A percentile compares a stretch with the other conserved stretches of the same genome.
These are phyloP conservation scores for Plasmodium relictum DNA, from an alignment of 169 alveolate genomes.

Conservation along the genomic window DNA sequence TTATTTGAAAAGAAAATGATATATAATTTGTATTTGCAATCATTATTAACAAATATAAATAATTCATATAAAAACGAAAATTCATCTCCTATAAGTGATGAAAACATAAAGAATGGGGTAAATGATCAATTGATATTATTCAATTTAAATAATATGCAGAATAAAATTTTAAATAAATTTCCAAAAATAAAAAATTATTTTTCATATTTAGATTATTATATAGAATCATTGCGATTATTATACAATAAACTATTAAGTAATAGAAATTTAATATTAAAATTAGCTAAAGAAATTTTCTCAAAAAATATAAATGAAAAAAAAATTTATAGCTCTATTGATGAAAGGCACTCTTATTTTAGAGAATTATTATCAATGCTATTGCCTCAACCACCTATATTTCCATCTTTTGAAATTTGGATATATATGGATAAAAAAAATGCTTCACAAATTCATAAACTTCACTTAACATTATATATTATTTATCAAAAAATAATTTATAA, in stretches of 20 bases:
- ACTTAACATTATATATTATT: slow-evolving; percentile 62
- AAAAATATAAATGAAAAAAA: slow-evolving; percentile 6
- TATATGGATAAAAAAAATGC: slow-evolving; percentile 50
- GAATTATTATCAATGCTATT: slow-evolving; percentile 47
- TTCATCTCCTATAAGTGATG: neutral
- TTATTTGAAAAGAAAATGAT: slow-evolving; percentile 18
- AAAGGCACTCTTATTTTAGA: slow-evolving; percentile 39
- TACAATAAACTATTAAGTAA: slow-evolving; percentile 48
- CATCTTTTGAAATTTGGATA: slow-evolving; percentile 53
- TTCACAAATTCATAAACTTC: slow-evolving; percentile 50
- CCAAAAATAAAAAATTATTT: slow-evolving; percentile 53
- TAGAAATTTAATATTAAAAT: slow-evolving; percentile 50
- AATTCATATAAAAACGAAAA: neutral
- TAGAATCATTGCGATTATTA: slow-evolving; percentile 45
- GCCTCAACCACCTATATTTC: slow-evolving; percentile 73
- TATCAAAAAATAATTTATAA: slow-evolving; percentile 66
- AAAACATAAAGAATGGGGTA: neutral
- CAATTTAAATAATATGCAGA: slow-evolving; percentile 26
- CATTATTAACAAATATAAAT: slow-evolving; percentile 26
- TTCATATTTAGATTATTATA: slow-evolving; percentile 63
- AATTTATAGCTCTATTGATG: slow-evolving; percentile 6
- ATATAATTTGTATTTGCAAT: slow-evolving; percentile 60
- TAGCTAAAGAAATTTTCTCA: slow-evolving; percentile 60
- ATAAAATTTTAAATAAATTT: slow-evolving; percentile 19
- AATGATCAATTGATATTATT: slow-evolving; percentile 43